Evolutionary conservation across 2,329 filamentous ascomycete species (phyloP).

Genomic region (Pyricularia sp.): DNA sequence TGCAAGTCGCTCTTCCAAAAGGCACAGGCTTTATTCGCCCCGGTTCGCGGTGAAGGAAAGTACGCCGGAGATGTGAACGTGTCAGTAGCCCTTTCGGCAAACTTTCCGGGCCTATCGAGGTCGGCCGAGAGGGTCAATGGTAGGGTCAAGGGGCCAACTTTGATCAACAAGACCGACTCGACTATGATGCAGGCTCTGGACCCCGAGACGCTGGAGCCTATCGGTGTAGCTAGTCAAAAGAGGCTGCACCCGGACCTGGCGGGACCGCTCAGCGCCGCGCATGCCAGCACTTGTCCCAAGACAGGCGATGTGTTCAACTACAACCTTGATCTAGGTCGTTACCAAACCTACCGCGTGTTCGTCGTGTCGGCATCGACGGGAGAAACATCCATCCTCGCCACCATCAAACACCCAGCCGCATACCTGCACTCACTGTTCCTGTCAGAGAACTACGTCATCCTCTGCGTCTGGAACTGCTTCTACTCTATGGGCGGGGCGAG

Average conservation of each 20-base stretch:
- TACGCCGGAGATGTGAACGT: background rate
- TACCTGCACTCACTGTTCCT: slow-evolving; percentile 20
- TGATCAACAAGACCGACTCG: slow-evolving; percentile 6
- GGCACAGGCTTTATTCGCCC: slow-evolving; percentile 1
- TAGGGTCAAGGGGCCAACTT: background rate
- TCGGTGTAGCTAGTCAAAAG: slow-evolving; percentile 2
- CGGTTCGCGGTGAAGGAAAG: background rate
- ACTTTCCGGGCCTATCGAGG: slow-evolving; percentile 5
- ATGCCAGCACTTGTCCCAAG: slow-evolving; percentile 7
- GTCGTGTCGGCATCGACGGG: slow-evolving; percentile 47
- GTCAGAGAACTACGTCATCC: slow-evolving; percentile 39
- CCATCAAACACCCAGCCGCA: slow-evolving; percentile 36
- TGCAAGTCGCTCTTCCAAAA: slow-evolving; percentile 6
- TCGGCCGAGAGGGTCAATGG: background rate
- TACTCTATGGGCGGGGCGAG: slow-evolving; percentile 20
- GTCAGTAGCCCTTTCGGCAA: slow-evolving; percentile 1
- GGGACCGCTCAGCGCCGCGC: slow-evolving; percentile 4
- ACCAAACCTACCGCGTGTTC: slow-evolving; percentile 55
- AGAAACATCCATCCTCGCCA: slow-evolving; percentile 57
- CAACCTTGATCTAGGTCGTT: slow-evolving; percentile 20
- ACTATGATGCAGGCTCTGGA: slow-evolving; percentile 5
- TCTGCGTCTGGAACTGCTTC: slow-evolving; percentile 44
- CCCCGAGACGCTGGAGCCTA: slow-evolving; percentile 5
- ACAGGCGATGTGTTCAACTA: slow-evolving; percentile 20
- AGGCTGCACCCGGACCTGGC: slow-evolving; percentile 1